Base-by-base conservation (phyloP, 257 asterid species). In the Paraleonurus japonicus region DNA sequence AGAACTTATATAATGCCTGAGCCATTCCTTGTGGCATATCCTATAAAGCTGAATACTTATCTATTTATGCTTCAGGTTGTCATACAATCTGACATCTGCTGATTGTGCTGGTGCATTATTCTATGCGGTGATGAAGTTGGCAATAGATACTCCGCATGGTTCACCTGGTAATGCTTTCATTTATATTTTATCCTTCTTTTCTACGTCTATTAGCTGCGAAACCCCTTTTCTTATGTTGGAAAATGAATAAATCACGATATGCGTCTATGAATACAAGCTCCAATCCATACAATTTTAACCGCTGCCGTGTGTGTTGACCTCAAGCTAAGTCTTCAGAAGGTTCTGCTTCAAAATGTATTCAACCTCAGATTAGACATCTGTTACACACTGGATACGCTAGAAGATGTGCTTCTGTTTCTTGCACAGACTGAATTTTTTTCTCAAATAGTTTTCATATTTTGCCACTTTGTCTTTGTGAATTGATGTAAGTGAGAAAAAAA, bases 101-200 rank as follows among this genome's bases (percentile, higher is more conserved):
- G 97, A 95, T 71, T 95, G 99, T 79, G 95, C 95, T 66, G 79
- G 98, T 57, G 92, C 99, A 61, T 76, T 95, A 54, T 95, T 95
- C 82, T 89, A 87, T 82, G 89, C 95, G 1, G 82, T 92, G 84
- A 88, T 95, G 98, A 92, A 90, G 78, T 74, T 81, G 73, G 92
- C 98, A 50, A 39, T 81, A 80, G 90, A 85, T 77, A 75, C 86
- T 61, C 83, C 85, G 47, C 91, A 87, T 81, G 74, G 63, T 73
- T 83, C 95, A 24, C 73, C 85, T 26, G 82, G 97, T 87, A 79
- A 80, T 70, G 69, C 68, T 69, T 45, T 74, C 33, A 45, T 17
- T 59, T 10, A 26, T 47, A 61, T 61, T n/a, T 33, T 55, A 57
- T 69, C 28, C 6, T n/a, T n/a, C n/a, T 23, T 64, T 73, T 57